Evolutionary conservation across 2,329 filamentous ascomycete species (phyloP).

Genomic region (Xenoacremonium recifei): DNA sequence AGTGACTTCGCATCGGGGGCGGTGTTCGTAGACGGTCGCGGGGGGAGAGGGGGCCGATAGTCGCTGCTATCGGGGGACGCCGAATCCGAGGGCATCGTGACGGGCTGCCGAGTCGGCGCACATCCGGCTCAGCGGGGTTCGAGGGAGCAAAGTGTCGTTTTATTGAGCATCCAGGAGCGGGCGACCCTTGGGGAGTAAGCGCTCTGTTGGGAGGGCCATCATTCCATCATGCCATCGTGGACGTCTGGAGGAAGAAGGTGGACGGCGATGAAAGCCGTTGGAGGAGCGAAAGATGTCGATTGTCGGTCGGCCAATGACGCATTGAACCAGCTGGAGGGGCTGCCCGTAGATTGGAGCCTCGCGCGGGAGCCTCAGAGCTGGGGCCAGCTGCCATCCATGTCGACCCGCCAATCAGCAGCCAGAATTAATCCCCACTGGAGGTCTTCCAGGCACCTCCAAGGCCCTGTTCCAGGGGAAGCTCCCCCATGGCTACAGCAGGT

Average conservation of each 20-base stretch:
- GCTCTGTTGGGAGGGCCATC: constrained; percentile 20
- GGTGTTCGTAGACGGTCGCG: constrained; percentile 41
- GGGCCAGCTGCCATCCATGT: constrained; percentile 10
- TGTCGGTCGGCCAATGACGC: constrained; percentile 10
- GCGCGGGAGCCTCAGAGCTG: constrained; percentile 18
- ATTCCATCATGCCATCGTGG: no score
- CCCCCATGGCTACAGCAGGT: no score
- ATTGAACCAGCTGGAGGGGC: constrained; percentile 16
- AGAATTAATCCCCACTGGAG: constrained; percentile 4
- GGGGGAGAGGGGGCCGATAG: constrained; percentile 55
- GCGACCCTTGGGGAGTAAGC: constrained; percentile 12
- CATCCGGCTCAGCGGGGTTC: constrained; percentile 21
- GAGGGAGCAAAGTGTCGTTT: constrained; percentile 1
- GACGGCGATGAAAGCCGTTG: background rate
- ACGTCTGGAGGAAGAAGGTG: constrained; percentile 22
- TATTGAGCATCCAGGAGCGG: constrained; percentile 7
- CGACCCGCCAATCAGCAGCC: constrained; percentile 24
- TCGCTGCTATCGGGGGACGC: constrained; percentile 41
- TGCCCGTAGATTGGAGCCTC: constrained; percentile 23
- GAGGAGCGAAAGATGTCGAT: constrained; percentile 5
- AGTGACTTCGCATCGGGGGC: constrained; percentile 39
- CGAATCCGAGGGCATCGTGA: constrained; percentile 29
- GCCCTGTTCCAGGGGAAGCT: constrained; percentile 13
- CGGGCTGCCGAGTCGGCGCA: constrained; percentile 22
- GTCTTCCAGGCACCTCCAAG: constrained; percentile 11